A percentile compares a stretch with the other conserved stretches of the same genome.
These are phyloP conservation scores for Cryptococcus sp. DNA, from an alignment of 1,284 basidiomycete genomes.

Conservation along the genomic window DNA sequence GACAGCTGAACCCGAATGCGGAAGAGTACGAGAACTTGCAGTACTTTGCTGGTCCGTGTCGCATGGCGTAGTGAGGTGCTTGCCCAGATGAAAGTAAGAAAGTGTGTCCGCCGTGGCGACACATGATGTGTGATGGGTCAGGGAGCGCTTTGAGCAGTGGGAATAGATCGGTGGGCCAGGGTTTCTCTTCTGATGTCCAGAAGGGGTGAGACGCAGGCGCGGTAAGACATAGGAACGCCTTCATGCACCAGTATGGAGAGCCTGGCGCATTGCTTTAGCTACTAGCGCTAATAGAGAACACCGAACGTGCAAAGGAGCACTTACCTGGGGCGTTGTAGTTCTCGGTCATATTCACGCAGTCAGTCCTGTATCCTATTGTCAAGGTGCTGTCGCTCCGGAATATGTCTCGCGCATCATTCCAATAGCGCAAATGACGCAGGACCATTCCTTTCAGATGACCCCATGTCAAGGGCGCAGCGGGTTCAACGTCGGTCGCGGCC, in stretches of 20 bases:
- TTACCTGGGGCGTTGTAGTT: constrained; percentile 74
- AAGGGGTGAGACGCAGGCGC: constrained; percentile 67
- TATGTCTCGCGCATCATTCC: constrained; percentile 61
- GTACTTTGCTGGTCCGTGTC: constrained; percentile 75
- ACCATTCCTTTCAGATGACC: constrained; percentile 72
- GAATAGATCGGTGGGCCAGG: constrained; percentile 57
- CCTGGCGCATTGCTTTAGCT: constrained; percentile 17
- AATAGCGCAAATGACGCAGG: constrained; percentile 70
- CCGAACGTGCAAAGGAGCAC: constrained; percentile 3
- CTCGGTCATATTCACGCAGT: constrained; percentile 72
- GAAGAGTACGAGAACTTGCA: constrained; percentile 73
- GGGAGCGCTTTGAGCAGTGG: constrained; percentile 58
- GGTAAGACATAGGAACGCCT: constrained; percentile 70
- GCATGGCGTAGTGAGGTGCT: constrained; percentile 74
- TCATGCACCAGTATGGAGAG: constrained; percentile 81
- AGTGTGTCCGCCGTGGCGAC: constrained; percentile 60
- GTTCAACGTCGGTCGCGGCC: constrained; percentile 68
- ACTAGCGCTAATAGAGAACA: not conserved
- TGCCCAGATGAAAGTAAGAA: constrained; percentile 74
- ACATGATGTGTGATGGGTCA: constrained; percentile 69
- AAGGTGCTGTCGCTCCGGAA: constrained; percentile 65
- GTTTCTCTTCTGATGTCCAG: constrained; percentile 67
- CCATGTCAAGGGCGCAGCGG: constrained; percentile 67
- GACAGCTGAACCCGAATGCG: constrained; percentile 73
- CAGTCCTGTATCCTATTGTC: constrained; percentile 72